Base-by-base conservation (phyloP, 1,284 basidiomycete genomes). In the Clitocybe nebularis region DNA sequence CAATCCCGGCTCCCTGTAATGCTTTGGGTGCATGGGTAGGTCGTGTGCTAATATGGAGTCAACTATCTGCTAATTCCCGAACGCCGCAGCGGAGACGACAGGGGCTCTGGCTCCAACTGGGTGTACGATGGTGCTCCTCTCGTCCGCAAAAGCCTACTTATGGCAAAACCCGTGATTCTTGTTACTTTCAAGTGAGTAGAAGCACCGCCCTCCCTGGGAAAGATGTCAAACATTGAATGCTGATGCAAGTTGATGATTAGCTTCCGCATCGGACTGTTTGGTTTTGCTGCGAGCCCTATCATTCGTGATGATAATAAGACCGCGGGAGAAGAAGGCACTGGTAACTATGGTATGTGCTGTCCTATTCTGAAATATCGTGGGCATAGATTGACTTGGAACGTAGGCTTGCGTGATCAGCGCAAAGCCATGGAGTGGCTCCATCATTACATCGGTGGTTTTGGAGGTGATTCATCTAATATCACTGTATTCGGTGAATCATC, bases 21-120 rank as follows among this genome's bases (percentile, higher is more conserved):
- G 84, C 58, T 87, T 30, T 88, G 84, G 84, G 68, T 88, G 13
- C 84, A 88, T 60, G 84, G 85, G 84, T 87, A 51, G 36, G 74
- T 64, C 36, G 35, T 33, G 21, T 39, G 30, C 10, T 19, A n/a
- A 3, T 20, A 25, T 19, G 8, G 14, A n/a, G n/a, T n/a, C 16
- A 3, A 34, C 5, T 23, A 17, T 24, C n/a, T 34, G 8, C 33
- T 54, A 17, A 53, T 29, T 19, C 13, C 20, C 21, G 20, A 16
- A 17, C 34, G 17, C 11, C 23, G 39, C 51, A 87, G 84, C 16
- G 84, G 85, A 32, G 79, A 77, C 7, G 77, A 84, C 56, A 68
- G 75, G 51, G 85, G 85, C 14, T 79, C 76, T 44, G 85, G 84
- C 5, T 84, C 84, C 4, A 76, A 74, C 54, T 88, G 85, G 85